Conservation (phyloP, 2,329 filamentous ascomycete species). For the Aphanocladium album region DNA sequence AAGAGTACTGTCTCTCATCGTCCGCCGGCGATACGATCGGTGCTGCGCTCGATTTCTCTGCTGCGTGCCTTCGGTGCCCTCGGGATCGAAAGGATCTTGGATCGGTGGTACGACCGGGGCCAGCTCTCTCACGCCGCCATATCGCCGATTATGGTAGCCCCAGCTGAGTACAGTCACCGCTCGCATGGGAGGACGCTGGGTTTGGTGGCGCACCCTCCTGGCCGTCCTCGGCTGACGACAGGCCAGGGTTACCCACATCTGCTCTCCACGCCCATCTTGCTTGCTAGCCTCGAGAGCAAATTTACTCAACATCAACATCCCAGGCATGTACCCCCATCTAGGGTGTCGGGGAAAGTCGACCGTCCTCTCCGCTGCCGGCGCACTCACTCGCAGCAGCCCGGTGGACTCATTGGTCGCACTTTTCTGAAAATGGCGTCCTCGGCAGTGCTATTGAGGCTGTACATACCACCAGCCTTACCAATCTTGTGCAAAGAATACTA, state of each 20-base stretch:
- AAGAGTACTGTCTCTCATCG: neutral
- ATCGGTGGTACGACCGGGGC: slow-evolving; percentile 9
- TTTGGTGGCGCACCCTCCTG: neutral
- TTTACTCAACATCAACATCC: neutral
- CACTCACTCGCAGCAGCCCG: neutral
- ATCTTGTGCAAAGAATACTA: neutral
- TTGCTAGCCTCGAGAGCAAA: neutral
- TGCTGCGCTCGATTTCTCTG: neutral
- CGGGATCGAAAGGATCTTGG: slow-evolving; percentile 6
- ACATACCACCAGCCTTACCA: neutral
- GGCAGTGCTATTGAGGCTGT: neutral
- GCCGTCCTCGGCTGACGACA: neutral
- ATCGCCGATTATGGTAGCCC: slow-evolving; percentile 12
- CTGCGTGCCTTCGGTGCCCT: neutral
- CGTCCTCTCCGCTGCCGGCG: neutral
- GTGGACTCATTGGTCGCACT: neutral
- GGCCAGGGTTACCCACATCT: neutral
- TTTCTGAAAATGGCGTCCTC: neutral
- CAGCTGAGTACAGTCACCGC: slow-evolving; percentile 9
- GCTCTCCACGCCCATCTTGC: neutral
- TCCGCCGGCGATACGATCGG: neutral
- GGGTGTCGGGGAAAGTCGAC: neutral
- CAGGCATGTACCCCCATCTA: neutral
- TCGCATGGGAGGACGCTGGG: neutral
- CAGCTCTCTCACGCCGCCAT: slow-evolving; percentile 6